These are phyloP conservation scores for Trametes villosa DNA, from an alignment of 768 basidiomycete species.

Conservation along the genomic window DNA sequence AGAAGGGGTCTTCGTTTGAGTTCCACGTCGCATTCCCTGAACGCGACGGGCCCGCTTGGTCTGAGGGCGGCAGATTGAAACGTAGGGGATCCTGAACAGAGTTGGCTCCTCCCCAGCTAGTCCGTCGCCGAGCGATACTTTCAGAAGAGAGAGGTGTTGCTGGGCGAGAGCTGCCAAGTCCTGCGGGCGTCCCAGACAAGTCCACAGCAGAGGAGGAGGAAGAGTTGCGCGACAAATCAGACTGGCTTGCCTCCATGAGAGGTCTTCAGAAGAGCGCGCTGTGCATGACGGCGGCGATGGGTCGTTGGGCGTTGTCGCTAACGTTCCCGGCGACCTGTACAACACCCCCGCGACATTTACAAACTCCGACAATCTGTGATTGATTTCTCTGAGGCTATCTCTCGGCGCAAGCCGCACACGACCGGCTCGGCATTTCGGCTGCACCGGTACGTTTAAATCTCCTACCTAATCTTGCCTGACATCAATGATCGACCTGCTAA, in stretches of 20 bases:
- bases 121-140: slow-evolving; percentile 54
- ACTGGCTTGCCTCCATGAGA: slow-evolving; percentile 21
- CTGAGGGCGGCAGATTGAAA: slow-evolving; percentile 37
- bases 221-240: slow-evolving; percentile 34
- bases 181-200: slow-evolving; percentile 50
- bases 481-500: too few relatives aligned
- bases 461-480: too few relatives aligned
- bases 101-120: slow-evolving; percentile 60
- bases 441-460: too few relatives aligned
- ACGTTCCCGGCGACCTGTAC: neutral
- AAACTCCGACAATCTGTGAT: slow-evolving; percentile 6
- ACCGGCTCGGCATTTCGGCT: neutral
- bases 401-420: neutral
- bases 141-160: slow-evolving; percentile 53
- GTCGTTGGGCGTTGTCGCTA: slow-evolving; percentile 13
- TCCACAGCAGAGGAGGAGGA: slow-evolving; percentile 63
- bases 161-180: slow-evolving; percentile 48
- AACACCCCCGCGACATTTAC: neutral
- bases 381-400: neutral
- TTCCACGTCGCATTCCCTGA: slow-evolving; percentile 30
- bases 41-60: slow-evolving; percentile 33
- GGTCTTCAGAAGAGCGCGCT: slow-evolving; percentile 13
- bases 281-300: slow-evolving; percentile 24
- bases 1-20: slow-evolving; percentile 53
- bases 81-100: slow-evolving; percentile 52